Base-by-base conservation (phyloP, 768 basidiomycete species). In the Terana coerulea region DNA sequence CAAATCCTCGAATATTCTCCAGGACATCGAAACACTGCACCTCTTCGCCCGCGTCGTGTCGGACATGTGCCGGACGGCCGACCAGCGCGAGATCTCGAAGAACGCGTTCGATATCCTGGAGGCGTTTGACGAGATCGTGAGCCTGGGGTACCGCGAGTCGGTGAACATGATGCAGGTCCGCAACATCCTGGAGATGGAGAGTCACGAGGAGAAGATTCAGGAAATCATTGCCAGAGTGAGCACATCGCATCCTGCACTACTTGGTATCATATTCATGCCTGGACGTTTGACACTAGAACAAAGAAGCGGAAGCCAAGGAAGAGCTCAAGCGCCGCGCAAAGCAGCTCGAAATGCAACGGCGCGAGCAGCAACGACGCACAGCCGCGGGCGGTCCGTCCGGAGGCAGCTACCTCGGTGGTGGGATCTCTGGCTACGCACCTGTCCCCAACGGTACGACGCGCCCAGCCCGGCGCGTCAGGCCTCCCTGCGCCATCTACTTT, bases 261-360 rank as follows among this genome's bases (percentile, higher is more conserved):
- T 19, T 11, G 46, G 21, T 22, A 9, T 25, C 6, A 36, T 12
- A 22, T 17, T 33, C 41, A n/a, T 21, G 25, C 4, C n/a, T 25
- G n/a, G 22, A 3, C 15, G 24, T 22, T 24, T 31, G 3, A 25
- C 25, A 6, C 19, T 26, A 95, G 88, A 98, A 99, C 75, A 98
- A 98, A 71, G 97, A 99, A 71, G 93, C 93, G 5, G 97, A 99
- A 63, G 97, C 95, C 2, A 99, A 99, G 67, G 97, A 99, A 67
- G 95, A 98, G 64, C 86, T 99, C 64, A 98, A 98, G 68, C 84
- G 97, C 34, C 87, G 95, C 26, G 95, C 97, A 0, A 97, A 97
- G 67, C 94, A 98, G 63, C 83, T 99, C 55, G 97, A 99, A 69
- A 90, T 97, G 84, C 97, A 98, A 64, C 84, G 95, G 35, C 78